Conservation (phyloP, 441 rosid species). For the Croton laevigatus region DNA sequence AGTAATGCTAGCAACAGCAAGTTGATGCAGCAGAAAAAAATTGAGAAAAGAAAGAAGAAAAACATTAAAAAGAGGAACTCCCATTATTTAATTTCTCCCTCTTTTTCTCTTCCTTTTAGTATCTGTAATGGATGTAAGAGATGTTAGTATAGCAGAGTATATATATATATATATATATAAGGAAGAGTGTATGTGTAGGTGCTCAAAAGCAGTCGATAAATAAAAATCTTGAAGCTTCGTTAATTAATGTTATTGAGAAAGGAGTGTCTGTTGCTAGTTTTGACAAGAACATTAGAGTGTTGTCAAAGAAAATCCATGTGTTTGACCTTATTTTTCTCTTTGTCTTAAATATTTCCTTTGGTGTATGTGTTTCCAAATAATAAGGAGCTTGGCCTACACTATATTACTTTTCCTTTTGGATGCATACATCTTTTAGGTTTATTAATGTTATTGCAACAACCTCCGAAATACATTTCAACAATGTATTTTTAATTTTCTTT, state of each 20-base stretch:
- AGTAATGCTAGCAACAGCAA: constrained; percentile 27
- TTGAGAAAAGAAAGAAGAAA: constrained; percentile 1
- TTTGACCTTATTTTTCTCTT: constrained; percentile 12
- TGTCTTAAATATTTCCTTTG: background rate
- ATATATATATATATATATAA: background rate
- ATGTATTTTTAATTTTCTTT: too few species aligned
- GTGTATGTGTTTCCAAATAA: background rate
- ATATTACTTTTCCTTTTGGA: background rate
- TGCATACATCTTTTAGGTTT: background rate
- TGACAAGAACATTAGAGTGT: constrained; percentile 19
- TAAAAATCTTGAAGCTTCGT: background rate
- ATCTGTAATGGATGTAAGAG: background rate
- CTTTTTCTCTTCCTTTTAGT: background rate
- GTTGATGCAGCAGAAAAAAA: constrained; percentile 4
- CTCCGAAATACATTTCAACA: too few species aligned
- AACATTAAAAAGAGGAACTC: background rate
- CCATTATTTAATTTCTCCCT: too few species aligned
- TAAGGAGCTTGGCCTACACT: constrained; percentile 1
- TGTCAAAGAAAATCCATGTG: constrained; percentile 20
- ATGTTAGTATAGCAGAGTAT: background rate
- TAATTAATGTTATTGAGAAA: background rate
- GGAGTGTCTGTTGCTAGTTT: background rate
- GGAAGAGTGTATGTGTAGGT: background rate
- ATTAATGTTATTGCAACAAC: too few species aligned
- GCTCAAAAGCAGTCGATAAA: background rate